These are phyloP conservation scores for Paraphysoderma sedebokerense DNA, from an alignment of 371 early-diverging fungal species.

Conservation along the genomic window DNA sequence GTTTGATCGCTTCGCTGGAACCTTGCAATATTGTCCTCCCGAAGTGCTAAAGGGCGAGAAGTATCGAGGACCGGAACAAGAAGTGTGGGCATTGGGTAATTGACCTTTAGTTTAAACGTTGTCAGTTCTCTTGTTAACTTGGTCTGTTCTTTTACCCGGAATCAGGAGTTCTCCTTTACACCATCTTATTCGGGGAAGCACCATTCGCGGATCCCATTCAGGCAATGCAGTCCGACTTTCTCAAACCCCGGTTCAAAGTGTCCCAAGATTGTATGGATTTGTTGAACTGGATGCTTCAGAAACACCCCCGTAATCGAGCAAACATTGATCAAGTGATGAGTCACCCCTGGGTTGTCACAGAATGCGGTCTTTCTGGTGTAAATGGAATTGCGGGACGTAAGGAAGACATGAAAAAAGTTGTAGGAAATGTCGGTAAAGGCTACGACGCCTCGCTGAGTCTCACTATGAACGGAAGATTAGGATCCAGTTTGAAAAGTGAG, in stretches of 20 bases:
- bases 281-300: conserved; percentile 42
- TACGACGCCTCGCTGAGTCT: no score
- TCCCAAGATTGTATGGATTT: conserved; percentile 33
- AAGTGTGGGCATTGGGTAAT: conserved; percentile 70
- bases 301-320: conserved; percentile 31
- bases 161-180: conserved; percentile 20
- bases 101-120: no score
- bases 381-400: no score
- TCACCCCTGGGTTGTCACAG: conserved; percentile 57
- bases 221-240: background rate
- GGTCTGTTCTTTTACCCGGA: no score
- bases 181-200: background rate
- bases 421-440: no score
- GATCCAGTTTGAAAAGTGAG: no score
- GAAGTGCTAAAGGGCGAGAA: conserved; percentile 50
- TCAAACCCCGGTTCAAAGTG: conserved; percentile 18
- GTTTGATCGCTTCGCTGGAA: conserved; percentile 44
- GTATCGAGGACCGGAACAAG: conserved; percentile 60
- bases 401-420: no score
- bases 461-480: no score
- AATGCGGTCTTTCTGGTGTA: no score
- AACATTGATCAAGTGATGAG: conserved; percentile 34
- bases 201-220: background rate
- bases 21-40: conserved; percentile 46
- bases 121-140: no score